A percentile compares a stretch with the other conserved stretches of the same genome.
Evolutionary conservation across 2,329 filamentous ascomycete genomes (phyloP).

Genomic region (Cladosporium sp.): DNA sequence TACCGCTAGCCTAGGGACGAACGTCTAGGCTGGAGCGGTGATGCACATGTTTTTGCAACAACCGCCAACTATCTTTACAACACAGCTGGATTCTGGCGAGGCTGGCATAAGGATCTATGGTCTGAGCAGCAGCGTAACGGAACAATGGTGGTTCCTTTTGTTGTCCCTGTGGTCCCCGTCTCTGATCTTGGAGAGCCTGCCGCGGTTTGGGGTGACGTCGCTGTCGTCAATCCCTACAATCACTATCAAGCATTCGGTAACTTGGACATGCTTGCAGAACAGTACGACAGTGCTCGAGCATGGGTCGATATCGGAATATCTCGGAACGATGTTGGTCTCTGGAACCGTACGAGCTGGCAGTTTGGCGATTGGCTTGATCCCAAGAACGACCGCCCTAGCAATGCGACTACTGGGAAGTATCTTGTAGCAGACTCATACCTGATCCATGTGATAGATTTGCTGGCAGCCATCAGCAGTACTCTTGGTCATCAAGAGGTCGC

Average conservation of each 20-base stretch:
- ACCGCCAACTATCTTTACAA: constrained; percentile 57
- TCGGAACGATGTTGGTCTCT: constrained; percentile 35
- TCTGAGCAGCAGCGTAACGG: constrained; percentile 36
- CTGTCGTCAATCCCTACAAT: constrained; percentile 39
- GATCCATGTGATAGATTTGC: constrained; percentile 36
- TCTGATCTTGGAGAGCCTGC: constrained; percentile 24
- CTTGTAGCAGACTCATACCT: constrained; percentile 45
- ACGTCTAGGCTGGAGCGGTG: constrained; percentile 56
- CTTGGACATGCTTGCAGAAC: constrained; percentile 36
- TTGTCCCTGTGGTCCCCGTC: constrained; percentile 21
- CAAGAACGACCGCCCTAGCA: constrained; percentile 36
- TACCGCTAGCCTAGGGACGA: constrained; percentile 45
- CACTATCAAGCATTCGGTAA: constrained; percentile 40
- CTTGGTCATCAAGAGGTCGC: constrained; percentile 30
- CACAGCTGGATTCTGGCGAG: constrained; percentile 51
- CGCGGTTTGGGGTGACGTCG: constrained; percentile 44
- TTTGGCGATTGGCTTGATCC: constrained; percentile 47
- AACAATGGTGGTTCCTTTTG: constrained; percentile 26
- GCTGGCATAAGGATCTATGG: constrained; percentile 53
- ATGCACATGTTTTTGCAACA: constrained; percentile 52
- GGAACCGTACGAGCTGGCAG: constrained; percentile 39
- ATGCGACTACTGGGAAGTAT: constrained; percentile 35
- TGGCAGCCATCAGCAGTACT: constrained; percentile 33
- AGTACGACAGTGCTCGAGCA: constrained; percentile 39
- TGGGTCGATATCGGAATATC: constrained; percentile 40